phyloP scores from a whole-genome alignment of 2,329 filamentous ascomycete species.

The Arthrobotrys musiformis region DNA sequence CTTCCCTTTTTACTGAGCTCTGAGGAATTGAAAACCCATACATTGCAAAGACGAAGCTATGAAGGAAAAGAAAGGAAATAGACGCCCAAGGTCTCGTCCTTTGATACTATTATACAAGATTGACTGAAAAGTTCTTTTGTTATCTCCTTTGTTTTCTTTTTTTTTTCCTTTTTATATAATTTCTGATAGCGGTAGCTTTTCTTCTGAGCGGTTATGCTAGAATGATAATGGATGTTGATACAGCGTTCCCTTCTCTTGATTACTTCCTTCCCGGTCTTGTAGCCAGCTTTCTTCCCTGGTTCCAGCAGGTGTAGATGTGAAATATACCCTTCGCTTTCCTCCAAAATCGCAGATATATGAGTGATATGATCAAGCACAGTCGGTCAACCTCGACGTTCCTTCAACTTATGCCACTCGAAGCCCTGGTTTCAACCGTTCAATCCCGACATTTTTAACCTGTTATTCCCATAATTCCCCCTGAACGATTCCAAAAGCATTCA shows the following conservation, averaged over 20 bases:
- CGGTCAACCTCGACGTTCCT: too few species aligned
- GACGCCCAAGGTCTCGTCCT: background rate
- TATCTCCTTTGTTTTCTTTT: background rate
- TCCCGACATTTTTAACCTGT: background rate
- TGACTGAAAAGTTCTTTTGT: conserved; percentile 4
- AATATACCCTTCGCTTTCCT: too few species aligned
- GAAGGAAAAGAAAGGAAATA: too few species aligned
- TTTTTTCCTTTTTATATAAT: background rate
- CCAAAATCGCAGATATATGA: too few species aligned
- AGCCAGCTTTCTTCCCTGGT: too few species aligned
- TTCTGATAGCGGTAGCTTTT: background rate
- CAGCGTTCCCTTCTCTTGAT: background rate
- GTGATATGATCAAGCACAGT: too few species aligned
- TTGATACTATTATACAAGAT: background rate
- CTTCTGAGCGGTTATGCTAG: background rate
- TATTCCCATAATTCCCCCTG: background rate
- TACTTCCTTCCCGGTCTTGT: too few species aligned
- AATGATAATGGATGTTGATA: conserved; percentile 10
- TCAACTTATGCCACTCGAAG: background rate
- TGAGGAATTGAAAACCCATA: background rate
- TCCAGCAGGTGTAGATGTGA: too few species aligned
- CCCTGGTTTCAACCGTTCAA: background rate
- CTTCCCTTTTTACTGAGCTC: background rate
- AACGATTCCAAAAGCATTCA: background rate
- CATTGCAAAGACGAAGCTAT: too few species aligned